Evolutionary conservation across 345 rosid species (phyloP), one percentile per base, ranked within the genome.

Genomic region (Durio zibethinus): DNA sequence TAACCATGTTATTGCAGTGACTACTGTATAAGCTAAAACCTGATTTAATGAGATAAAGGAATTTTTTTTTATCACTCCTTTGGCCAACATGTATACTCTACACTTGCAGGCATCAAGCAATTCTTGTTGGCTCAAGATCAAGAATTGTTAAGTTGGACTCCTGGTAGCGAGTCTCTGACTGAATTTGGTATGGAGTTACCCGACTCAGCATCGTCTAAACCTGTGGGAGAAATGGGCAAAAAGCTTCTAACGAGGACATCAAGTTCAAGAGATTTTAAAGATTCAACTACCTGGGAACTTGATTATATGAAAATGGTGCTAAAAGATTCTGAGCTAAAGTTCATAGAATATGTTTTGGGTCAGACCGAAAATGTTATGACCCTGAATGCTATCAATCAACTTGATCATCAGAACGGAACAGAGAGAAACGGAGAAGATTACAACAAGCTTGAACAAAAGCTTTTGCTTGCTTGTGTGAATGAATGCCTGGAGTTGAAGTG

Each of bases 261-360:
- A 75, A 64, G 65, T 78, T 78, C 60, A 9, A 4, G 77, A 38
- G 85, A 83, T 62, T 52, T 61, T 0, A 81, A 77, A 29, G 80
- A 83, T 63, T 76, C 83, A 18, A 70, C 65, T 31, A 79, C 83
- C 76, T 87, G 93, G 96, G 98, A 90, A 83, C 59, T 84, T 3
- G 86, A 83, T 52, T 93, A 90, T 74, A 76, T 90, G 79, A 86
- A 81, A 47, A 82, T 80, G 60, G 76, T 90, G 75, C 81, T 95
- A 11, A 50, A 79, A 48, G 76, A 81, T 70, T 86, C 86, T 29
- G 89, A 85, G 50, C 80, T 83, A 25, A 78, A 54, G 82, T 69
- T 90, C 63, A 81, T 75, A 57, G 89, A 92, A 71, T 84, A 81
- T 10, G 79, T 84, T 42, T 56, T 83, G 65, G 89, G 88, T 7